Conservation (phyloP, 768 basidiomycete genomes). For the Ephemerocybe angulata region DNA sequence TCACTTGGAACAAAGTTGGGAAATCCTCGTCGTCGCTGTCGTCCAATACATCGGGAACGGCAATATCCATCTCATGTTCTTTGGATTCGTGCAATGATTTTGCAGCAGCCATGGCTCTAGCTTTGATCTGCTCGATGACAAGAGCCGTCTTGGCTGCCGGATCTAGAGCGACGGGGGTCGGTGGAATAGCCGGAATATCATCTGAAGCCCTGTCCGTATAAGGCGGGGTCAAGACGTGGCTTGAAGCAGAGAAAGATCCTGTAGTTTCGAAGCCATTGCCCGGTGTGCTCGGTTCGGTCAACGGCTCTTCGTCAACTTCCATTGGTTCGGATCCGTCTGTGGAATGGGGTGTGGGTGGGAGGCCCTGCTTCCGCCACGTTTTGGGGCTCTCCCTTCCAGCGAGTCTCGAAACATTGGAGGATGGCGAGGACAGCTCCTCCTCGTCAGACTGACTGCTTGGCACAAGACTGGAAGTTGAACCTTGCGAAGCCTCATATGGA, state of each 20-base stretch:
- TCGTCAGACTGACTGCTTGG: constrained; percentile 71
- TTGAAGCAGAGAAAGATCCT: neutral
- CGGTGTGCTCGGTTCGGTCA: constrained; percentile 1
- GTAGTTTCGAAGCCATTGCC: neutral
- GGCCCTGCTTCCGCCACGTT: constrained; percentile 38
- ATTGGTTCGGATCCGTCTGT: constrained; percentile 10
- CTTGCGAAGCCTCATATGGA: constrained; percentile 24
- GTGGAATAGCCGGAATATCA: constrained; percentile 15
- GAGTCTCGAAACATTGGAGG: constrained; percentile 18
- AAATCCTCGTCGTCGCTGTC: constrained; percentile 38
- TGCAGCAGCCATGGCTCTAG: constrained; percentile 48
- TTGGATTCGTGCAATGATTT: no score
- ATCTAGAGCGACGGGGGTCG: constrained; percentile 30
- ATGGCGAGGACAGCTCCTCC: constrained; percentile 39
- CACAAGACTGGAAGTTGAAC: constrained; percentile 34
- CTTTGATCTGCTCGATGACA: constrained; percentile 64
- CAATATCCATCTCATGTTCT: constrained; percentile 34
- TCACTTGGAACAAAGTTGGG: neutral
- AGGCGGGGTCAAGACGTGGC: constrained; percentile 2
- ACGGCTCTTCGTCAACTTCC: constrained; percentile 7
- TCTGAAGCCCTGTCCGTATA: constrained; percentile 7
- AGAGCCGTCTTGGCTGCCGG: constrained; percentile 46
- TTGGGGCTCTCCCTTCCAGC: constrained; percentile 38
- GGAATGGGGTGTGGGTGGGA: constrained; percentile 14
- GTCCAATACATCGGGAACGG: constrained; percentile 41